These are phyloP conservation scores for Jatropha podagrica DNA, from an alignment of 441 rosid genomes.

Conservation along the genomic window DNA sequence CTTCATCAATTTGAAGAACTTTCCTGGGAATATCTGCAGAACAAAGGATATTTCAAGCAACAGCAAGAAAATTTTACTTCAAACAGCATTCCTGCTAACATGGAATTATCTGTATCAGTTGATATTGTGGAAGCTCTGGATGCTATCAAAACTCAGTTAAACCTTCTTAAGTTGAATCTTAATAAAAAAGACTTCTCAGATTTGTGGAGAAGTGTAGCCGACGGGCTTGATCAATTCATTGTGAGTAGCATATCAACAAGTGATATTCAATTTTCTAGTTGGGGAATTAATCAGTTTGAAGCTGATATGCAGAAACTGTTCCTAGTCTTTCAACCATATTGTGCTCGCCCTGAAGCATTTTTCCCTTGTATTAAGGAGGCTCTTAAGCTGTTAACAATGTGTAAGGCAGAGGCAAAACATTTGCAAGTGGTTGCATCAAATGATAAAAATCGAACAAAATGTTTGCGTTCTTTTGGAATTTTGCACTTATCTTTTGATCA, in stretches of 20 bases:
- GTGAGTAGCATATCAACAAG: conserved; percentile 39
- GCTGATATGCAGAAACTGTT: conserved; percentile 53
- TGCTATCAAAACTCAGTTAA: conserved; percentile 46
- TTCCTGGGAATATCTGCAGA: conserved; percentile 40
- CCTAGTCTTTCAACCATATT: conserved; percentile 55
- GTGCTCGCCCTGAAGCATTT: conserved; percentile 73
- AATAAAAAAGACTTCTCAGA: conserved; percentile 71
- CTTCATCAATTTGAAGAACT: conserved; percentile 63
- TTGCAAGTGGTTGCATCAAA: conserved; percentile 36
- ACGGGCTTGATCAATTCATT: conserved; percentile 76
- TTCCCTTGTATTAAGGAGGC: conserved; percentile 68
- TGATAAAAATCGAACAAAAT: conserved; percentile 26
- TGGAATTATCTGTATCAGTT: conserved; percentile 31
- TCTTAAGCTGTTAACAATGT: conserved; percentile 53
- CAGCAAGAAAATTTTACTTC: conserved; percentile 23
- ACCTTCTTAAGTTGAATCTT: conserved; percentile 38
- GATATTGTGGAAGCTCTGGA: conserved; percentile 57
- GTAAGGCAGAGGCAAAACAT: conserved; percentile 39
- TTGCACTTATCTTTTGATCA: conserved; percentile 48
- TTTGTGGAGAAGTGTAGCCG: conserved; percentile 75
- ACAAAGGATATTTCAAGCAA: conserved; percentile 30
- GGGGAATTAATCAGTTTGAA: conserved; percentile 37
- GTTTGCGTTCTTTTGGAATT: conserved; percentile 44
- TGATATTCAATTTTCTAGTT: conserved; percentile 29
- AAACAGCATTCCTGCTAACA: conserved; percentile 14